Evolutionary conservation across 208 protist species (phyloP), one percentile per base, ranked within the genome.

Genomic region (Trypanosoma theileri): DNA sequence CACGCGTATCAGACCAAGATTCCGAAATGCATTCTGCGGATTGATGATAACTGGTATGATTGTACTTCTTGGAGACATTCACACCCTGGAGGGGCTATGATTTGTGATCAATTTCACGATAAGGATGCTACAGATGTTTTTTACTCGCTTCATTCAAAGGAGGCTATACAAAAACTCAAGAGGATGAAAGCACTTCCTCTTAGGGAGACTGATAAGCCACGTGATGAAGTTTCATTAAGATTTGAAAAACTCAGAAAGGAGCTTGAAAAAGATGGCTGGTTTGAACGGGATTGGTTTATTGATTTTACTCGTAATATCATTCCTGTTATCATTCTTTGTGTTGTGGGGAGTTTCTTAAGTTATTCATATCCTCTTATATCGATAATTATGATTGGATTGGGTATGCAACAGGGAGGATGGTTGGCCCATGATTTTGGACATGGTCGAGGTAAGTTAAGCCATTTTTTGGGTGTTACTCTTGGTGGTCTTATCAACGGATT

Each of bases 351-450:
- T 19, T 69, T 80, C 60, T 35, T 89, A 31, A 84, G 80, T 63
- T 82, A 83, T 62, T 76, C 77, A 19, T 62, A 77, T 60, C 87
- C 86, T n/a, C 9, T 89, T 28, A 44, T 90, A 31, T 75, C 75
- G 12, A 81, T 78, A 3, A 63, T 91, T 54, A 69, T 92, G 35
- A 84, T 94, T 61, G 84, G 73, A 35, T 55, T 92, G 10, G 84
- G 84, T 45, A 90, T 91, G 89, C 85, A 92, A 67, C 89, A 94
- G 66, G 84, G 73, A 40, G 86, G 89, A 41, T 94, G 89, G 89
- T 71, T 92, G 12, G 79, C 81, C 21, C 85, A 91, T 67, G 85
- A 92, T 73, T 92, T 76, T 75, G 75, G 62, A 16, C 84, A 91
- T 70, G 83, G 73, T 10, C 77, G 82, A 16, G 82, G 77, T 42